Base-by-base conservation (phyloP, 2,329 filamentous ascomycete genomes). In the Cercospora sesami region DNA sequence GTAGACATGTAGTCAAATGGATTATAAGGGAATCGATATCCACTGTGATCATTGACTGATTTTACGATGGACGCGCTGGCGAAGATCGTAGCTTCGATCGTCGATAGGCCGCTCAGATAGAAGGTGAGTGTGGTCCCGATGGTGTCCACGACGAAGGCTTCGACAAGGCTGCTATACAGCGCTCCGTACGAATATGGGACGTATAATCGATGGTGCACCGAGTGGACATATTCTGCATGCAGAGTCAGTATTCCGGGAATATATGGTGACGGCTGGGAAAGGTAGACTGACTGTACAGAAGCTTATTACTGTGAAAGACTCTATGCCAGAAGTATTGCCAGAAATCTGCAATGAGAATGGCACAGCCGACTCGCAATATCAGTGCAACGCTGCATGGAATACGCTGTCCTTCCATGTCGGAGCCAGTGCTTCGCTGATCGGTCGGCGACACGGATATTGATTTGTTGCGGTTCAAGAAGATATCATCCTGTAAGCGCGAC, bases 101-200 rank as follows among this genome's bases (percentile, higher is more conserved):
- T 39, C 16, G 59, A 23, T 10, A 67, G 45, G 5, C 65, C 65
- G 23, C 45, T 63, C 26, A 63, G 7, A 31, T 58, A 63, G 59
- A 63, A 63, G 12, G 59, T 59, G 18, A 67, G 7, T 4, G 28
- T 45, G 5, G 48, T 59, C 12, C 65, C 60, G 10, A 63, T 63
- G 5, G 59, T 63, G 45, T 67, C 65, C 3, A 58, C 60, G 12
- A 67, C 21, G 59, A 67, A 63, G 6, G 45, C 60, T 63, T 67
- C 65, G n/a, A 39, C n/a, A 6, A 58, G 42, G 18, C 48, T 63
- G 60, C 51, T 63, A 60, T 67, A 67, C 2, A 63, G 60, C 7
- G 65, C 65, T 4, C 65, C 65, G 8, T 58, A 67, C 21, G 65
- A 67, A 28, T 67, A 67, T 42, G 39, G 39, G 14, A 42, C 39